Conservation (phyloP, 257 asterid species). For the Avicennia marina region DNA sequence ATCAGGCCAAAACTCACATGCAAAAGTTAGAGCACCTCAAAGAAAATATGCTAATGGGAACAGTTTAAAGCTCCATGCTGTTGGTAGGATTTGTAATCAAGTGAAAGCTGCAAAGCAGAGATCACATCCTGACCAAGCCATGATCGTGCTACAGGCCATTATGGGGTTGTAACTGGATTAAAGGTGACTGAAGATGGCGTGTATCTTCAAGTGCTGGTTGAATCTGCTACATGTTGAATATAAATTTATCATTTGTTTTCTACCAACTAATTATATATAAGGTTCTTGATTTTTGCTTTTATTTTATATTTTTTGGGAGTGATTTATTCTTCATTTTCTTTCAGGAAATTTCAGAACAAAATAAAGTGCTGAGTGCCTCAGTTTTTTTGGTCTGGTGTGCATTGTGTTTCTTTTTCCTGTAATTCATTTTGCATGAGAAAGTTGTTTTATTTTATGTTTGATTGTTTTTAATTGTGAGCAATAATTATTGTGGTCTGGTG, state of each 20-base stretch:
- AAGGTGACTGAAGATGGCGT: conserved; percentile 86
- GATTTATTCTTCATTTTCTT: too few relatives aligned
- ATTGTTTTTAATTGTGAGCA: too few relatives aligned
- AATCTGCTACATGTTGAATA: conserved; percentile 15
- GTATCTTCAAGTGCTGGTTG: conserved; percentile 96
- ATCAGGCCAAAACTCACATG: conserved; percentile 38
- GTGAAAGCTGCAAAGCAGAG: conserved; percentile 69
- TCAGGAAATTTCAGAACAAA: too few relatives aligned
- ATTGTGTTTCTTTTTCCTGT: too few relatives aligned
- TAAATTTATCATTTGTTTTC: background rate
- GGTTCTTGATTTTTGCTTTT: too few relatives aligned
- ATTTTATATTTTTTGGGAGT: too few relatives aligned
- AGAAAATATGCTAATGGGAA: conserved; percentile 45
- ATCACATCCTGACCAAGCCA: conserved; percentile 90
- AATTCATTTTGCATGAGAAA: too few relatives aligned
- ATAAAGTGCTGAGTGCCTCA: too few relatives aligned
- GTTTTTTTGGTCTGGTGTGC: too few relatives aligned
- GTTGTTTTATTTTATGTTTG: too few relatives aligned
- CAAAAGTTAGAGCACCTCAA: conserved; percentile 53
- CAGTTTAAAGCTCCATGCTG: conserved; percentile 42
- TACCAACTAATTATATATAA: too few relatives aligned
- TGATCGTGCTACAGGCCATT: conserved; percentile 95
- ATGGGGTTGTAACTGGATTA: conserved; percentile 86
- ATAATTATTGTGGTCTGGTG: too few relatives aligned
- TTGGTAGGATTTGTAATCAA: conserved; percentile 44